Percentiles rank a stretch among this genome's conserved stretches.
These are phyloP conservation scores for Trichoderma hamatum DNA, from an alignment of 2,329 filamentous ascomycete genomes.

Conservation along the genomic window DNA sequence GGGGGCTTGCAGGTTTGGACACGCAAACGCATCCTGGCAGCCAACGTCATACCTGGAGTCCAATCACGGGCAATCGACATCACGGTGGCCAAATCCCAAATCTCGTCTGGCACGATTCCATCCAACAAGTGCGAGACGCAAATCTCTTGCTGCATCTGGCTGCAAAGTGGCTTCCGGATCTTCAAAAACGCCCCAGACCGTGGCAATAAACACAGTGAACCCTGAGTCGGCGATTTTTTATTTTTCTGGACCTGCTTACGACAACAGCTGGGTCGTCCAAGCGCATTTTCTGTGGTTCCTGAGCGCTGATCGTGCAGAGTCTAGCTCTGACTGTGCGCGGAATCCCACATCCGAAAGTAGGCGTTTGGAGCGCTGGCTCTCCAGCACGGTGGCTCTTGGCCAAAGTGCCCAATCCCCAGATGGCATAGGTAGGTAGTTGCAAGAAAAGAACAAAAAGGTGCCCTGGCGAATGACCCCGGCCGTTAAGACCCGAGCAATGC, in stretches of 20 bases:
- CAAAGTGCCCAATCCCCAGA: neutral
- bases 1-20: neutral
- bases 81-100: neutral
- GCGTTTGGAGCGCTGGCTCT: neutral
- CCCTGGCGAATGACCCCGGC: neutral
- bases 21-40: neutral
- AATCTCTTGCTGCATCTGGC: neutral
- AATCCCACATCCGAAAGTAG: slow-evolving; percentile 1
- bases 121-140: neutral
- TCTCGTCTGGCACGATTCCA: neutral
- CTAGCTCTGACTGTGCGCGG: slow-evolving; percentile 25
- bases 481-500: neutral
- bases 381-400: neutral
- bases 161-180: slow-evolving; percentile 12
- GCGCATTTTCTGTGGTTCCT: slow-evolving; percentile 6
- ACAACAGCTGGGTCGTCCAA: neutral
- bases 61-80: neutral
- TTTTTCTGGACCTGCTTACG: slow-evolving; percentile 25
- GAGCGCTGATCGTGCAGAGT: slow-evolving; percentile 7
- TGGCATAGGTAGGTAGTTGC: no score
- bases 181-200: neutral
- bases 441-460: neutral
- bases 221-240: slow-evolving; percentile 1
- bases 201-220: neutral
- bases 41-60: neutral